phyloP scores from a whole-genome alignment of 306 rosid species.

The Vigna hirtella region DNA sequence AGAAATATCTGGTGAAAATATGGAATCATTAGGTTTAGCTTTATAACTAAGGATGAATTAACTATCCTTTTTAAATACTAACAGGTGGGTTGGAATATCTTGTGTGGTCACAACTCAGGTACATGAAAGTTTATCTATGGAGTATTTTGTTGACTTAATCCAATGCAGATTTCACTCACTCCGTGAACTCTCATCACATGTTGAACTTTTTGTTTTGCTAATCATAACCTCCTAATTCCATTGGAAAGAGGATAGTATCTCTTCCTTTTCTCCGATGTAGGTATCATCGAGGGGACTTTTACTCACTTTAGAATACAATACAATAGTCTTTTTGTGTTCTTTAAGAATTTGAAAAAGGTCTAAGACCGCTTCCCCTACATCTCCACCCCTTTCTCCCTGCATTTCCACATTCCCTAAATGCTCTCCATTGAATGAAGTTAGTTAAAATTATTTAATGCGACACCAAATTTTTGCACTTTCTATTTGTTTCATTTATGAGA shows the following conservation, averaged over 20 bases:
- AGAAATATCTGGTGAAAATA: not conserved
- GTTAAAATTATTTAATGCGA: too few species aligned
- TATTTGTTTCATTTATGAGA: too few species aligned
- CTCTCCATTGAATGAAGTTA: too few species aligned
- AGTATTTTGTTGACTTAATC: conserved; percentile 4
- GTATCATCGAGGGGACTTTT: not conserved
- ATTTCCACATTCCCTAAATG: too few species aligned
- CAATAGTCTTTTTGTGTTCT: conserved; percentile 51
- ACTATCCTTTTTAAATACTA: not conserved
- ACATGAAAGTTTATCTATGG: not conserved
- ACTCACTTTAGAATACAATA: not conserved
- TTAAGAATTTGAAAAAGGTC: conserved; percentile 54
- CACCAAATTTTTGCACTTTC: too few species aligned
- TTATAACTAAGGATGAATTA: not conserved
- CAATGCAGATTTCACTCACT: conserved; percentile 19
- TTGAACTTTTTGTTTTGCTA: conserved; percentile 10
- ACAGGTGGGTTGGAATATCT: not conserved
- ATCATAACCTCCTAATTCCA: conserved; percentile 40
- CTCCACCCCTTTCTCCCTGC: too few species aligned
- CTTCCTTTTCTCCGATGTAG: conserved; percentile 13
- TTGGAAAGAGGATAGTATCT: conserved; percentile 12
- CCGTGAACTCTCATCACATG: conserved; percentile 15
- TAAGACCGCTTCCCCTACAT: too few species aligned
- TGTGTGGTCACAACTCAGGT: not conserved
- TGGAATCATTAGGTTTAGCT: not conserved